A percentile compares a stretch with the other conserved stretches of the same genome.
These are phyloP conservation scores for Calonectria honghensis DNA, from an alignment of 2,329 filamentous ascomycete species.

Conservation along the genomic window DNA sequence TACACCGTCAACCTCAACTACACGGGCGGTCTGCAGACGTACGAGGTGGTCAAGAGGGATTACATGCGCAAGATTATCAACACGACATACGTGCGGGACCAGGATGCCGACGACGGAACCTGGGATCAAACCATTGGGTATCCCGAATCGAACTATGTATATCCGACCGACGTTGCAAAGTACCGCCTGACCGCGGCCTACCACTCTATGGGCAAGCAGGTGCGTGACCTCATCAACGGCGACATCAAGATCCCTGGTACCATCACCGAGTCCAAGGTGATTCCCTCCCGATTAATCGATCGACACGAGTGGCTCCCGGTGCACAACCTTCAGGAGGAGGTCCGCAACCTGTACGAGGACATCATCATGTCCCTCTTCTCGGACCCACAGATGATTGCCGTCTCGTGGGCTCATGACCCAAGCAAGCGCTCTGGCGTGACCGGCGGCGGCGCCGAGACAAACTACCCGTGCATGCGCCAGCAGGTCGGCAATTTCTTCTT, in stretches of 20 bases:
- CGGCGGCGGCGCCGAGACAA: constrained; percentile 32
- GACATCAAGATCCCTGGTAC: constrained; percentile 34
- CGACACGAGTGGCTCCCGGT: constrained; percentile 43
- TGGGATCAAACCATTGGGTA: constrained; percentile 38
- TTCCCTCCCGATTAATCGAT: constrained; percentile 43
- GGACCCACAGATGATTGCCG: constrained; percentile 46
- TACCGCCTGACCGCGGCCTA: constrained; percentile 47
- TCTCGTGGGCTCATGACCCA: constrained; percentile 44
- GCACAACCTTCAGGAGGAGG: constrained; percentile 28
- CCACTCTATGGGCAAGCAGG: constrained; percentile 39
- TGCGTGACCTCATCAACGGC: constrained; percentile 43
- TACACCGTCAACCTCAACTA: constrained; percentile 47
- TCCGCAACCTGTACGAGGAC: constrained; percentile 45
- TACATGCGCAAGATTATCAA: constrained; percentile 48
- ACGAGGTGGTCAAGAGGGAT: constrained; percentile 37
- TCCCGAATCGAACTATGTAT: constrained; percentile 45
- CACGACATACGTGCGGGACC: constrained; percentile 32
- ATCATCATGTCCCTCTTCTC: constrained; percentile 48
- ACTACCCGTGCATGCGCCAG: constrained; percentile 41
- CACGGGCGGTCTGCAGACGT: constrained; percentile 42
- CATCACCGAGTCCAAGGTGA: constrained; percentile 38
- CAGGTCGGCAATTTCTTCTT: constrained; percentile 41
- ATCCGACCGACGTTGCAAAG: neutral
- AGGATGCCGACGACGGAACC: constrained; percentile 40
- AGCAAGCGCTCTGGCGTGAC: constrained; percentile 39